A percentile compares a stretch with the other conserved stretches of the same genome.
Conservation (phyloP, 2,329 filamentous ascomycete species). For the Diaporthe citri region DNA sequence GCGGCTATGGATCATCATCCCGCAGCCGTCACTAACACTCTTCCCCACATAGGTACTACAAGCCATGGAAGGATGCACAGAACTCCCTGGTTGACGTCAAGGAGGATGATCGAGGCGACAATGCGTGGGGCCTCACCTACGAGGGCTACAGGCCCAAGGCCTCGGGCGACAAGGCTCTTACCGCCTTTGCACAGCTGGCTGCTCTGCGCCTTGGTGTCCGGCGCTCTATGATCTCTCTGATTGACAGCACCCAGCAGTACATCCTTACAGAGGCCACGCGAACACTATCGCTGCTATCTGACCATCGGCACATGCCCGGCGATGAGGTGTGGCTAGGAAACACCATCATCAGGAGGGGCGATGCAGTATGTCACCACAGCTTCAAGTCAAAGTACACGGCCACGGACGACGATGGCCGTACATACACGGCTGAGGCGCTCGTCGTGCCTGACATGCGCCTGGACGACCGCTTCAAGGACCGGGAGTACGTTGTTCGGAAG, state of each 20-base stretch:
- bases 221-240: conserved; percentile 50
- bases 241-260: conserved; percentile 34
- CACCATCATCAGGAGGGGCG: conserved; percentile 17
- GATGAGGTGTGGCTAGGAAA: conserved; percentile 36
- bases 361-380: conserved; percentile 44
- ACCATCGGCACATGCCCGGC: conserved; percentile 27
- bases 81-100: conserved; percentile 29
- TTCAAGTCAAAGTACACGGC: conserved; percentile 46
- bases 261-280: conserved; percentile 33
- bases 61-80: conserved; percentile 36
- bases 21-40: background rate
- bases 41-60: conserved; percentile 32
- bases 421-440: conserved; percentile 17
- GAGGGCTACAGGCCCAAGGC: conserved; percentile 50
- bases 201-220: conserved; percentile 61
- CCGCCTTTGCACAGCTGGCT: conserved; percentile 63
- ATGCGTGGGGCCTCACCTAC: conserved; percentile 33
- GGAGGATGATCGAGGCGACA: background rate
- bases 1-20: too few relatives aligned
- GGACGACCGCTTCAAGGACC: conserved; percentile 38
- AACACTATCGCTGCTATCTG: conserved; percentile 50
- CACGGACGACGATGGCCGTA: conserved; percentile 54
- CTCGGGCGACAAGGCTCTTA: conserved; percentile 55
- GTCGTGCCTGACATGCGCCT: conserved; percentile 35
- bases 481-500: conserved; percentile 17